Evolutionary conservation across 306 rosid genomes (phyloP).

Genomic region (Sechiopsis laciniata): DNA sequence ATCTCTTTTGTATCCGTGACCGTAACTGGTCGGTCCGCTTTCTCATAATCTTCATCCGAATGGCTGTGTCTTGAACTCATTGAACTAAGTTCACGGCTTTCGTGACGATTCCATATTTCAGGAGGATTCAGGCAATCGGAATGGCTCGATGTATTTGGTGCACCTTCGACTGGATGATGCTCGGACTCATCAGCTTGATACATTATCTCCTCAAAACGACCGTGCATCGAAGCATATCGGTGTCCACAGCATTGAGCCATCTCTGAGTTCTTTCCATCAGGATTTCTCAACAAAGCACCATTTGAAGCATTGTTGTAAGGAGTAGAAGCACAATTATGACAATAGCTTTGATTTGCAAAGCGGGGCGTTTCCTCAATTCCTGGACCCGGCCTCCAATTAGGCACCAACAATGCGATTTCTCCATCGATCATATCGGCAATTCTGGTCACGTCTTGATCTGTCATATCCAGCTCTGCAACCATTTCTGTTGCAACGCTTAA

Average conservation of each 20-base stretch:
- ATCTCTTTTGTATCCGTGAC: conserved; percentile 29
- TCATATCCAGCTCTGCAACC: conserved; percentile 84
- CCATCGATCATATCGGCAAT: conserved; percentile 78
- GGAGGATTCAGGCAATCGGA: conserved; percentile 35
- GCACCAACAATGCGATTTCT: conserved; percentile 73
- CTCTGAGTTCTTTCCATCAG: conserved; percentile 34
- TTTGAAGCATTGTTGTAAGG: conserved; percentile 40
- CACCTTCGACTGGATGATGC: conserved; percentile 33
- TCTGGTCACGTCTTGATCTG: conserved; percentile 62
- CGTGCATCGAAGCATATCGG: conserved; percentile 66
- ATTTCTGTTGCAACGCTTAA: conserved; percentile 77
- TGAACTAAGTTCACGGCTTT: conserved; percentile 58
- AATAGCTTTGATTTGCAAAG: conserved; percentile 40
- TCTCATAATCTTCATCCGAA: conserved; percentile 57
- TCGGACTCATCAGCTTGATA: conserved; percentile 49
- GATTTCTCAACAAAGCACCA: conserved; percentile 41
- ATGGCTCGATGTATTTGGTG: conserved; percentile 32
- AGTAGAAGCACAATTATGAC: conserved; percentile 54
- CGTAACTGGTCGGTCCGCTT: conserved; percentile 28
- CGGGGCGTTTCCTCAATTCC: conserved; percentile 53
- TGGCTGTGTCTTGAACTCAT: conserved; percentile 56
- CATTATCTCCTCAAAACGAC: conserved; percentile 83
- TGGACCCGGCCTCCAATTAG: conserved; percentile 65
- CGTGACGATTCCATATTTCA: conserved; percentile 54
- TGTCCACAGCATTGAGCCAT: conserved; percentile 45